These are phyloP conservation scores for Calocybe indica DNA, from an alignment of 768 basidiomycete species.

Conservation along the genomic window DNA sequence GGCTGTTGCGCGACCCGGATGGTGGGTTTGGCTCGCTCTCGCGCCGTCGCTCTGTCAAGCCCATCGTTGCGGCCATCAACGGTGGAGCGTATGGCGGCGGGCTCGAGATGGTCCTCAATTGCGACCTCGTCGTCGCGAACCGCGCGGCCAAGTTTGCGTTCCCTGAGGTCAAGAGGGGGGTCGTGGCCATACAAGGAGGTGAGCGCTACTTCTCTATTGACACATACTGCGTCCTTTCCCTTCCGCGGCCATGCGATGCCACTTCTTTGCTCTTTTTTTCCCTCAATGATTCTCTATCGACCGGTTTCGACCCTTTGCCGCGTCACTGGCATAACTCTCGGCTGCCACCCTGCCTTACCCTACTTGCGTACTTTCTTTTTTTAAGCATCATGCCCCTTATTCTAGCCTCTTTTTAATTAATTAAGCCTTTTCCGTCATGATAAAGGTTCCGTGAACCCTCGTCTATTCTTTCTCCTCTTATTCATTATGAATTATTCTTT, in stretches of 20 bases:
- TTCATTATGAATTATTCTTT: too few relatives aligned
- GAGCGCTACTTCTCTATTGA: conserved; percentile 10
- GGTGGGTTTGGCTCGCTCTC: conserved; percentile 70
- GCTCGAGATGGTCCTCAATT: conserved; percentile 65
- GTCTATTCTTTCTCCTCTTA: too few relatives aligned
- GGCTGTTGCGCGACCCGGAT: conserved; percentile 30
- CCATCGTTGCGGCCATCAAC: conserved; percentile 75
- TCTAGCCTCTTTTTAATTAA: too few relatives aligned
- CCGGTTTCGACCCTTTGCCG: too few relatives aligned
- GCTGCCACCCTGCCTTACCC: too few relatives aligned
- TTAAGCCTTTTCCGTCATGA: too few relatives aligned
- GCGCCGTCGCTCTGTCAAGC: conserved; percentile 60
- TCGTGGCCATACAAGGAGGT: conserved; percentile 70
- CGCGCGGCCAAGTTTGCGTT: conserved; percentile 65
- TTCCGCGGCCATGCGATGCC: too few relatives aligned
- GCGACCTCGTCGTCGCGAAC: conserved; percentile 69
- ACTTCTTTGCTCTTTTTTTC: background rate
- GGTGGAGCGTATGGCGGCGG: conserved; percentile 71
- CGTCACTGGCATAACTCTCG: too few relatives aligned
- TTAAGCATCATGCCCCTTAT: background rate
- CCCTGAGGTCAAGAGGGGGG: conserved; percentile 76
- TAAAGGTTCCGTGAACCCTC: too few relatives aligned
- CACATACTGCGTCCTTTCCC: too few relatives aligned
- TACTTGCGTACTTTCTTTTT: background rate
- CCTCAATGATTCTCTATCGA: too few relatives aligned